phyloP scores from a whole-genome alignment of 2,329 filamentous ascomycete species.

The Mollisia scopiformis region DNA sequence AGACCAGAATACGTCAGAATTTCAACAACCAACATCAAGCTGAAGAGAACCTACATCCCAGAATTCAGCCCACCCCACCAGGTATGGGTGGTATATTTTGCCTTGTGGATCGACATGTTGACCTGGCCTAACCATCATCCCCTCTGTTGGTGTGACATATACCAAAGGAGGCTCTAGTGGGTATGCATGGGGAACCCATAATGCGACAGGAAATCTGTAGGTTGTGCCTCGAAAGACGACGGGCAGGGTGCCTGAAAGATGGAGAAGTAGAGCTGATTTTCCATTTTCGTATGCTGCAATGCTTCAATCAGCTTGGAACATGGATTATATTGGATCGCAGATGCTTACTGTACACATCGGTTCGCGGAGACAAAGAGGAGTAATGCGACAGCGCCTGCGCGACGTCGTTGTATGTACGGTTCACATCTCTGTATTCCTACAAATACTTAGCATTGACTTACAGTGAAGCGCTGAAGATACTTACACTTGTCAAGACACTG shows the following conservation, averaged over 20 bases:
- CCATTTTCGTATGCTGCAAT: conserved; percentile 83
- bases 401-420: conserved; percentile 89
- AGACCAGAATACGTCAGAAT: conserved; percentile 1
- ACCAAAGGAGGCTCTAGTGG: conserved; percentile 82
- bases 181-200: conserved; percentile 94
- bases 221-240: conserved; percentile 85
- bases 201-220: conserved; percentile 87
- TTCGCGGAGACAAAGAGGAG: conserved; percentile 79
- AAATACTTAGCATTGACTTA: conserved; percentile 15
- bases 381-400: conserved; percentile 80
- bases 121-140: conserved; percentile 87
- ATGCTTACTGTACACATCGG: conserved; percentile 87
- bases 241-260: conserved; percentile 86
- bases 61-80: conserved; percentile 85
- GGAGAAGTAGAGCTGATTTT: conserved; percentile 81
- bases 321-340: neutral
- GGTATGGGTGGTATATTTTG: conserved; percentile 92
- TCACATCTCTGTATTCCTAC: conserved; percentile 92
- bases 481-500: conserved; percentile 80
- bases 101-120: conserved; percentile 96
- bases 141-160: conserved; percentile 86
- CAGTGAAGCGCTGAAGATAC: conserved; percentile 23
- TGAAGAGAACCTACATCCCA: conserved; percentile 74
- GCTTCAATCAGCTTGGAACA: conserved; percentile 32
- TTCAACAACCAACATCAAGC: neutral